Evolutionary conservation across 2,329 filamentous ascomycete genomes (phyloP), one percentile per base, ranked within the genome.

Genomic region (Ascomycota sp.): DNA sequence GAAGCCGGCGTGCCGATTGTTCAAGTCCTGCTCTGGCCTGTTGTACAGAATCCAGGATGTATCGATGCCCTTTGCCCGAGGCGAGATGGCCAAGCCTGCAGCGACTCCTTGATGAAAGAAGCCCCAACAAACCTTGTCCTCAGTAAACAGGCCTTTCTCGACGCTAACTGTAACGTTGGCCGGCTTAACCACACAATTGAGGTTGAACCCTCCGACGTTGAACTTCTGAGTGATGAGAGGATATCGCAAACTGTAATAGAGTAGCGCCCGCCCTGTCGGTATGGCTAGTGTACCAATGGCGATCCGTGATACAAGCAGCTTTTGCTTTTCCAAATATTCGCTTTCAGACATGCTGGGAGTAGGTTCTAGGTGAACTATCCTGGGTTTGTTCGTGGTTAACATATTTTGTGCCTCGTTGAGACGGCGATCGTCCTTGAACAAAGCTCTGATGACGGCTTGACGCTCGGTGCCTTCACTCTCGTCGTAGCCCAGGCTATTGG

Each of bases 1-100:
- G 41, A 98, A 89, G 0, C 89, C 89, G 25, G 89, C 91, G 51
- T 98, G 89, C n/a, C 89, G 71, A 48, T 95, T 93, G 40, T 78
- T 93, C 10, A 93, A 64, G 35, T 98, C 89, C 28, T 72, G 68
- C 0, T 60, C 58, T 0, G 89, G 86, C 50, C 92, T 93, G 58
- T 98, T 98, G 63, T 91, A 98, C 27, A 93, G 66, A 43, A 98
- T 93, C 91, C 91, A 98, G 0, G 86, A 95, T 0, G 84, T 93
- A 48, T 98, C 89, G 40, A 98, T 95, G 4, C 86, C 86, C 47
- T 82, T 82, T 4, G 84, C 86, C 36, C 81, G 68, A 9, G 75
- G 76, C 6, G 89, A 92, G 34, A 98, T 92, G 37, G 83, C 80
- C 24, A 98, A 58, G 3, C 89, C 89, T 21, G 80, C 81, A n/a